Base-by-base conservation (phyloP, 2,329 filamentous ascomycete species). In the Alternaria brassicae region DNA sequence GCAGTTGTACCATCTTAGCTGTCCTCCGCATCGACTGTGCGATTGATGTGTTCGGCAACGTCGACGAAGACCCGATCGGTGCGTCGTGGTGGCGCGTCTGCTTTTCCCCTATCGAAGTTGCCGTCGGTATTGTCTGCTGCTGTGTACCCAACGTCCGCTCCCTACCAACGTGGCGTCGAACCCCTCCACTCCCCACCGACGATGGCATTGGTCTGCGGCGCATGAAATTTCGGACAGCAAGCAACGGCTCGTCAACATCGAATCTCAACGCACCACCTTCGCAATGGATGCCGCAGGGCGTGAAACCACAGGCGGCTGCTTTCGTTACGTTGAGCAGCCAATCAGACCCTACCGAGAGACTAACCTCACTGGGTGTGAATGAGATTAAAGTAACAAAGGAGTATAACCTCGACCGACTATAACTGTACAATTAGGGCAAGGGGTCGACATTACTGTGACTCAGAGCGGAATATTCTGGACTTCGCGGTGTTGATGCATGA, bases 301-400 rank as follows among this genome's bases (percentile, higher is more conserved):
- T 28, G 12, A 61, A 58, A 27, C 53, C 65, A n/a, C 61, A 63
- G 21, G 56, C 57, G 15, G 62, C 65, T 57, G 56, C 61, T 1
- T 67, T 69, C 48, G 65, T 69, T 6, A 63, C 66, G 34, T 44
- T 69, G n/a, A 65, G 45, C n/a, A 61, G 53, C 34, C 59, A 64
- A 10, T 55, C 34, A 7, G 64, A 60, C 19, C 56, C 49, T 19
- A 40, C 49, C 12, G 64, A 65, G 48, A 61, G 60, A 42, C 32
- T 58, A 19, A 49, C 32, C 47, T 56, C 50, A 17, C 23, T 65
- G 36, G 62, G 62, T 3, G 45, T 54, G 8, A 63, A 69, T 34
- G 62, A 64, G 30, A 69, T 69, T 6, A 66, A 66, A 48, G 61
- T 69, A 21, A 65, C 61, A 4, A 69, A 68, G 34, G 61, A 69